A percentile compares a stretch with the other conserved stretches of the same genome.
Evolutionary conservation across 495 filamentous ascomycete genomes (phyloP).

Genomic region (Parathielavia appendiculata): DNA sequence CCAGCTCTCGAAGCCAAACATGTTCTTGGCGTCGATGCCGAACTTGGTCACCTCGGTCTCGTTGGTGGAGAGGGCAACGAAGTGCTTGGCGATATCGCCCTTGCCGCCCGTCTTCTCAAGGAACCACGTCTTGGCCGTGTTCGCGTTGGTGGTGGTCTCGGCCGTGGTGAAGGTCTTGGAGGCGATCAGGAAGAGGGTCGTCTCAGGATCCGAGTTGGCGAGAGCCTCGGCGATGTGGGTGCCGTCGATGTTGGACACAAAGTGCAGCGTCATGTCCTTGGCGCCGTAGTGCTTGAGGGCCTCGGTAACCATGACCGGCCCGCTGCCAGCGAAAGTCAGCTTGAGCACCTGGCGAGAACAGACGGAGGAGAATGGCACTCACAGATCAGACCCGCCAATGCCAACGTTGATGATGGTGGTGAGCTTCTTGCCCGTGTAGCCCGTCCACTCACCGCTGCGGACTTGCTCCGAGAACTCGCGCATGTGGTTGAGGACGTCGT

Average conservation of each 20-base stretch:
- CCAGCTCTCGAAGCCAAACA: conserved; percentile 99
- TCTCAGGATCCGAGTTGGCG: conserved; percentile 83
- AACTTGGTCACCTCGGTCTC: conserved; percentile 93
- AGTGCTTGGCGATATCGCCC: conserved; percentile 96
- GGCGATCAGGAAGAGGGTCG: conserved; percentile 93
- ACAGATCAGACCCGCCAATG: conserved; percentile 98
- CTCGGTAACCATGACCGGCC: conserved; percentile 97
- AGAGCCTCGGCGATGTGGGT: conserved; percentile 96
- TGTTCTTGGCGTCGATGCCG: conserved; percentile 94
- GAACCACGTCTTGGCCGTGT: conserved; percentile 96
- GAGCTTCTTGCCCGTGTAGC: conserved; percentile 95
- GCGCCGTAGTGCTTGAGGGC: conserved; percentile 90
- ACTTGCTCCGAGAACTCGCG: conserved; percentile 95
- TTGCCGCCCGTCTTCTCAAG: conserved; percentile 65
- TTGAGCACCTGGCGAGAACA: neutral
- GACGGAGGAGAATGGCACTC: conserved; percentile 37
- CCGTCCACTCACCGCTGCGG: conserved; percentile 93
- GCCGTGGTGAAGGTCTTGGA: conserved; percentile 99
- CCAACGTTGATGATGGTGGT: conserved; percentile 95
- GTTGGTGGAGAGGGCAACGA: conserved; percentile 97
- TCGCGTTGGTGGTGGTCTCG: conserved; percentile 94
- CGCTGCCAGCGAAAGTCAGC: conserved; percentile 46
- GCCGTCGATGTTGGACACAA: conserved; percentile 98
- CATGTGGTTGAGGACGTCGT: conserved; percentile 90
- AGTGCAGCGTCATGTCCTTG: conserved; percentile 81